Base-by-base conservation (phyloP, 129 eudicot genomes). In the Centella asiatica region DNA sequence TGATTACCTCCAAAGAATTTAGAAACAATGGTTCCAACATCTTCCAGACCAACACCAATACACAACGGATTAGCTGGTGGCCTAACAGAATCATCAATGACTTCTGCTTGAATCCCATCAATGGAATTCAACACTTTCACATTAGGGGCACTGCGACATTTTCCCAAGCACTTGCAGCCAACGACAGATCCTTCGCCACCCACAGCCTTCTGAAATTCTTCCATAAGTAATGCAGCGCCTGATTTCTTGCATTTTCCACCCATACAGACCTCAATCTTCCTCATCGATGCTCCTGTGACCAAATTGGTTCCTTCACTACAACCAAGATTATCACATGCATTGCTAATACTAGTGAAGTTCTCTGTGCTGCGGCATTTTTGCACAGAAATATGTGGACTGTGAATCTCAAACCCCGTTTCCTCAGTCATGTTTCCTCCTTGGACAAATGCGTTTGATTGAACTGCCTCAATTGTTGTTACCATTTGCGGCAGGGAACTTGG, bases 231-330 rank as follows among this genome's bases (percentile, higher is more conserved):
- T 2, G 61, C 85, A 0, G 77, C 88, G 0, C 98, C 98, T 0
- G 89, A 77, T 74, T 84, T 90, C 90, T 84, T 90, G 84, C 98
- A 90, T 58, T 90, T 87, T 0, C 98, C 95, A 7, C 98, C 98
- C 98, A 84, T 90, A 34, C 98, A 90, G 14, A 90, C 98, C 75
- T 90, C 95, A 27, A 90, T 81, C 75, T 68, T 90, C 75, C 71
- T 76, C 1, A 57, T 46, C 14, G 48, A 44, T 44, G 19, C 27
- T 24, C 27, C 58, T 12, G 15, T 59, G 15, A 4, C 57, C 27
- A 31, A 0, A 25, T 65, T 33, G 11, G 27, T 44, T 31, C 13
- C 45, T 3, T 55, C 19, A 8, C 0, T 36, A 25, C 14, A 5
- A 13, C 45, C 7, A 11, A 29, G 26, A 44, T 24, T 25, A 58